phyloP scores from a whole-genome alignment of 495 filamentous ascomycete species.

The Aspergillus hancockii region DNA sequence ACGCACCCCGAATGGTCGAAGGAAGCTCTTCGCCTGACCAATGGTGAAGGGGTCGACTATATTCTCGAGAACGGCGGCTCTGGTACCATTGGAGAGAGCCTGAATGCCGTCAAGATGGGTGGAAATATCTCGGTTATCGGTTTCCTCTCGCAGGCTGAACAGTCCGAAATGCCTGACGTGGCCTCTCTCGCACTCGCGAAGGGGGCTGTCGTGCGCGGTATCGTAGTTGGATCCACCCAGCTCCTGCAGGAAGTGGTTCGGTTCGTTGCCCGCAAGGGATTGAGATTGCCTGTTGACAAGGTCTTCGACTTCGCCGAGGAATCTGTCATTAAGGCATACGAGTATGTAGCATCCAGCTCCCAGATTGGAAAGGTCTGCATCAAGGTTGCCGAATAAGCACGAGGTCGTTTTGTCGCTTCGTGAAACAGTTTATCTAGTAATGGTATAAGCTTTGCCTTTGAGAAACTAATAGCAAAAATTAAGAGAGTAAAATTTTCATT shows the following conservation, averaged over 20 bases:
- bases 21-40: conserved; percentile 58
- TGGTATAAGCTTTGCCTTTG: no score
- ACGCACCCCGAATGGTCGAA: conserved; percentile 63
- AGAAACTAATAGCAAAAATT: no score
- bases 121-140: conserved; percentile 63
- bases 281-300: conserved; percentile 55
- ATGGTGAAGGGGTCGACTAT: conserved; percentile 60
- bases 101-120: conserved; percentile 58
- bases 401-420: no score
- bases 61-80: conserved; percentile 67
- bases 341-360: conserved; percentile 55
- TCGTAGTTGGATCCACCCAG: conserved; percentile 53
- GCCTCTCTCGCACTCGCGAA: conserved; percentile 44
- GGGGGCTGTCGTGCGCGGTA: conserved; percentile 51
- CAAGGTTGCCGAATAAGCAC: conserved; percentile 7
- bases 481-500: no score
- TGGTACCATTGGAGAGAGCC: conserved; percentile 52
- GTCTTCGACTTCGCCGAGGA: conserved; percentile 55
- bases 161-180: conserved; percentile 38
- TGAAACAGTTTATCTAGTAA: no score
- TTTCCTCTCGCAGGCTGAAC: conserved; percentile 44
- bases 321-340: conserved; percentile 40
- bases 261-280: conserved; percentile 49
- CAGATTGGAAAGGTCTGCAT: conserved; percentile 74
- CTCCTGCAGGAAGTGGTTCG: conserved; percentile 57